Percentiles rank a stretch among this genome's conserved stretches.
phyloP scores from a whole-genome alignment of 116 monocot species.

The Cymodocea nodosa region DNA sequence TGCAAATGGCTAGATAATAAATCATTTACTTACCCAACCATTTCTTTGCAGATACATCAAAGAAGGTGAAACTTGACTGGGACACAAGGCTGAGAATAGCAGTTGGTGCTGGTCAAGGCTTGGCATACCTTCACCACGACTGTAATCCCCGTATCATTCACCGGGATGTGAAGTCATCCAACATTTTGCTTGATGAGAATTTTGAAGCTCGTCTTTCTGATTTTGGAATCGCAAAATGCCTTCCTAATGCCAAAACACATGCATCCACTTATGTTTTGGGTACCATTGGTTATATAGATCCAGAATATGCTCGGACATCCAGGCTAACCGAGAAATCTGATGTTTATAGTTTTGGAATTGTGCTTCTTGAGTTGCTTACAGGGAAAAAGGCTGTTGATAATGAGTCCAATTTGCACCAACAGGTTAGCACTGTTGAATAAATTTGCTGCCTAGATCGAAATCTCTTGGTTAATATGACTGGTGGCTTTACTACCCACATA shows the following conservation, averaged over 20 bases:
- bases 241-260: conserved; percentile 65
- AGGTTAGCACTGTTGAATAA: conserved; percentile 20
- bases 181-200: conserved; percentile 89
- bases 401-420: conserved; percentile 86
- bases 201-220: conserved; percentile 82
- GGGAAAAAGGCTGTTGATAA: conserved; percentile 93
- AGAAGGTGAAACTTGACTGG: conserved; percentile 97
- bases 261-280: conserved; percentile 87
- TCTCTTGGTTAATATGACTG: neutral
- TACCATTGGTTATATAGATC: conserved; percentile 97
- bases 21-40: neutral
- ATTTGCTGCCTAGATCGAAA: neutral
- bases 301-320: conserved; percentile 90
- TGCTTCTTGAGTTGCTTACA: conserved; percentile 85
- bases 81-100: conserved; percentile 82
- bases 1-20: neutral
- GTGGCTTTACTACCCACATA: too few species aligned
- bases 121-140: conserved; percentile 92
- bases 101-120: conserved; percentile 82
- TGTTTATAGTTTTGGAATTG: conserved; percentile 88
- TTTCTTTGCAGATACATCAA: conserved; percentile 42
- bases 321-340: conserved; percentile 87
- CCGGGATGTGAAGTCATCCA: conserved; percentile 88
- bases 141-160: conserved; percentile 86
- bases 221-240: conserved; percentile 86